phyloP scores from a whole-genome alignment of 2,329 filamentous ascomycete species.

The Immersiporthe knoxdaviesiana region DNA sequence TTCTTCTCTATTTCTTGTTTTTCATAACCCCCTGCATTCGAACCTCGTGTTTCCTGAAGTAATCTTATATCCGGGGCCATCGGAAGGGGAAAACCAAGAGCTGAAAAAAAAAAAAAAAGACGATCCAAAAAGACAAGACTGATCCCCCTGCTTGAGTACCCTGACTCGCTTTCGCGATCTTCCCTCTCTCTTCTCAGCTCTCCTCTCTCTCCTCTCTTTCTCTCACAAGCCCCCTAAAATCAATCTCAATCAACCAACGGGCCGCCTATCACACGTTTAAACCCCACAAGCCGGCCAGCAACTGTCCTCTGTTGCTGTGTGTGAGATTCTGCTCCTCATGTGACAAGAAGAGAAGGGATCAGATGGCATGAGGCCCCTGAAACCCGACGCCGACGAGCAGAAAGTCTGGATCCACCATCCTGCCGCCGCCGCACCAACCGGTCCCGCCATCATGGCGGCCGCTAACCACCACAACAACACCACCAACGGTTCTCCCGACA shows the following conservation, averaged over 20 bases:
- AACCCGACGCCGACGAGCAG: constrained; percentile 5
- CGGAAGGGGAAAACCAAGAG: not conserved
- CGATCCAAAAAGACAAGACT: not conserved
- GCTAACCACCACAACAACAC: not conserved
- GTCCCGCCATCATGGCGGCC: constrained; percentile 17
- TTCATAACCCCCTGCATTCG: not conserved
- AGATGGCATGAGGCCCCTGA: not conserved
- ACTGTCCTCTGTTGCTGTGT: not conserved
- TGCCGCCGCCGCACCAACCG: constrained; percentile 7
- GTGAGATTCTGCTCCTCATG: not conserved
- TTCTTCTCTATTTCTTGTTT: not conserved
- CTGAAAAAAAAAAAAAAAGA: not conserved
- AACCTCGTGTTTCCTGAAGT: not conserved
- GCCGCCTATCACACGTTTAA: not conserved
- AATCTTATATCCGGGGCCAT: not conserved
- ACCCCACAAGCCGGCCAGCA: not conserved
- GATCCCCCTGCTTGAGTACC: not conserved
- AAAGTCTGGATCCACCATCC: constrained; percentile 16
- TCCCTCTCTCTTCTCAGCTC: not conserved
- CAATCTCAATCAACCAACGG: not conserved
- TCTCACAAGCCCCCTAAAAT: not conserved
- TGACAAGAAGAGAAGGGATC: not conserved
- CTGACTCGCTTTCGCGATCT: not conserved
- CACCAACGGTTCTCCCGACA: not conserved
- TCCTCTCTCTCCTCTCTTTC: not conserved